phyloP scores from a whole-genome alignment of 2,329 filamentous ascomycete genomes.

The Exophiala calicioides region DNA sequence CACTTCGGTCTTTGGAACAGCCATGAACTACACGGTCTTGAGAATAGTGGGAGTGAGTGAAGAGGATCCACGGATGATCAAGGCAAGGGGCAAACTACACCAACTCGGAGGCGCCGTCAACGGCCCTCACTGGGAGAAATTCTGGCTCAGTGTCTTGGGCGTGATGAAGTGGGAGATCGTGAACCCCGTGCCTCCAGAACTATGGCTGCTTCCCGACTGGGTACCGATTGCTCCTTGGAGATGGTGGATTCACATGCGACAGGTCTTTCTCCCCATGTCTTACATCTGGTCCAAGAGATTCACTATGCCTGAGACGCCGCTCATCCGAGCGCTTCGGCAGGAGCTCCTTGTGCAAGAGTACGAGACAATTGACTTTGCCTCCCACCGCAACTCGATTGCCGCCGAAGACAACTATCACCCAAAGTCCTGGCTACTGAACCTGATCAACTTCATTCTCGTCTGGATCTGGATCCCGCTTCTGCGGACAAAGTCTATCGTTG shows the following conservation, averaged over 20 bases:
- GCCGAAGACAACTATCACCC: constrained; percentile 86
- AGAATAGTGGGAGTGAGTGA: constrained; percentile 79
- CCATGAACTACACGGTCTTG: constrained; percentile 81
- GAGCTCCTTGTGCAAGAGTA: constrained; percentile 83
- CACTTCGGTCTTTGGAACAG: constrained; percentile 86
- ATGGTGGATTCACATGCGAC: constrained; percentile 98
- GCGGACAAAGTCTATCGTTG: constrained; percentile 64
- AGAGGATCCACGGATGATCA: constrained; percentile 81
- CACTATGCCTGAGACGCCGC: constrained; percentile 71
- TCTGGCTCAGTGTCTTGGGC: constrained; percentile 84
- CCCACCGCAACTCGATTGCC: constrained; percentile 79
- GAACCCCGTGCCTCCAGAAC: constrained; percentile 88
- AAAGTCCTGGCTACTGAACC: constrained; percentile 79
- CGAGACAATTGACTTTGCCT: constrained; percentile 73
- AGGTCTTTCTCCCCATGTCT: constrained; percentile 91
- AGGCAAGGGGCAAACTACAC: constrained; percentile 79
- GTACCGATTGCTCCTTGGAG: constrained; percentile 85
- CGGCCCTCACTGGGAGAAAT: constrained; percentile 94
- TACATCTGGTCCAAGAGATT: constrained; percentile 85
- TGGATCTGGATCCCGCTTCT: constrained; percentile 80
- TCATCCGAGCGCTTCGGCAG: constrained; percentile 71
- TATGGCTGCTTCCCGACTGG: constrained; percentile 93
- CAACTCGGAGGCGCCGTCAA: constrained; percentile 81
- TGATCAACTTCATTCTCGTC: constrained; percentile 74
- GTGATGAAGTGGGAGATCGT: constrained; percentile 88